Conservation (phyloP, 352 stramenopile genomes). For the Phytophthora cryptogea region DNA sequence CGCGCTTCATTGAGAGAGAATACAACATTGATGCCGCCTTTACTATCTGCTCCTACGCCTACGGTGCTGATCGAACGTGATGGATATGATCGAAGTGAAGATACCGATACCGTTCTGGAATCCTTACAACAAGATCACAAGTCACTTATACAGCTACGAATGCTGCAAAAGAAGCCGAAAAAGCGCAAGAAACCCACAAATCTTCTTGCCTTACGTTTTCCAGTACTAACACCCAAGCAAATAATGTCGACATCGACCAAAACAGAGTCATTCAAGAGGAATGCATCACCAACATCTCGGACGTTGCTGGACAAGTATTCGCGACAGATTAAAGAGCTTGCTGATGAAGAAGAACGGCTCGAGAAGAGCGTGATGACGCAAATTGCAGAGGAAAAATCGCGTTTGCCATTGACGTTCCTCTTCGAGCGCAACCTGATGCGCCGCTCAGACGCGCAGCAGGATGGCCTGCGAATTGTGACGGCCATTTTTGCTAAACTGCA, state of each 20-base stretch:
- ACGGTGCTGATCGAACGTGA: background rate
- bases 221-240: conserved; percentile 13
- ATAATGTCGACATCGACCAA: background rate
- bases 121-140: conserved; percentile 23
- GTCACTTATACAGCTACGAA: conserved; percentile 1
- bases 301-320: conserved; percentile 18
- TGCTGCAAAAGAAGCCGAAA: conserved; percentile 12
- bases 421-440: conserved; percentile 71
- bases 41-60: conserved; percentile 6
- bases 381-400: conserved; percentile 61
- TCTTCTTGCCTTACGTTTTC: conserved; percentile 24
- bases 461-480: conserved; percentile 58
- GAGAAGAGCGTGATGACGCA: conserved; percentile 40
- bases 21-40: conserved; percentile 1
- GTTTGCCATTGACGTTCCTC: conserved; percentile 69
- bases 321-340: conserved; percentile 16
- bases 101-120: conserved; percentile 4
- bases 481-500: conserved; percentile 76
- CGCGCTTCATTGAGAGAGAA: background rate
- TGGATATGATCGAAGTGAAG: background rate
- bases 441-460: conserved; percentile 56
- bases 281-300: background rate
- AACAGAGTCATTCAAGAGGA: background rate
- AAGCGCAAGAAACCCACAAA: conserved; percentile 20
- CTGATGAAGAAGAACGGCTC: conserved; percentile 29